Conservation (phyloP, 2,329 filamentous ascomycete species). For the Ceratocystis harringtonii region DNA sequence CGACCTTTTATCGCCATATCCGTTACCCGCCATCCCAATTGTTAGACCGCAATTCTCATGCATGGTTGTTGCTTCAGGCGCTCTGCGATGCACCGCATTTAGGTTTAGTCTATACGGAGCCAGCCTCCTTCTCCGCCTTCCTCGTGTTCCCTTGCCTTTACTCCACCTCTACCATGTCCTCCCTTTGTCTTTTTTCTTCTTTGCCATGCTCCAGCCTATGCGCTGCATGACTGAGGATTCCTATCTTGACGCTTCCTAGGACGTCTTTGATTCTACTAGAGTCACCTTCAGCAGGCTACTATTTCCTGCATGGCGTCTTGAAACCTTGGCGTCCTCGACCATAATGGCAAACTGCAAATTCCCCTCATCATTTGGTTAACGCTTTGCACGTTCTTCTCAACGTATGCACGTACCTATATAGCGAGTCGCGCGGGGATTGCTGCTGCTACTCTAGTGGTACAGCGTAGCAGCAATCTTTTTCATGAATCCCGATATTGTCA, state of each 20-base stretch:
- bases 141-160: too few species aligned
- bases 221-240: not conserved
- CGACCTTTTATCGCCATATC: not conserved
- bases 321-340: too few species aligned
- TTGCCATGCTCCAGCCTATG: not conserved
- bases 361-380: too few species aligned
- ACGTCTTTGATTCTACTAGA: not conserved
- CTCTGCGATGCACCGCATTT: not conserved
- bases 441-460: too few species aligned
- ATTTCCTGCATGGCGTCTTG: too few species aligned
- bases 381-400: too few species aligned
- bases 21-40: not conserved
- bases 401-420: too few species aligned
- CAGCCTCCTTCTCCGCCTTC: not conserved
- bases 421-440: too few species aligned
- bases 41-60: not conserved
- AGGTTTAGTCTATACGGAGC: not conserved
- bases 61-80: not conserved
- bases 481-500: too few species aligned
- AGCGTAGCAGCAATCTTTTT: too few species aligned
- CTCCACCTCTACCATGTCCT: too few species aligned
- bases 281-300: not conserved
- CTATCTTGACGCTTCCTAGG: not conserved
- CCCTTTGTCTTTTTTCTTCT: not conserved
- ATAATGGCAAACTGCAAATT: too few species aligned